These are phyloP conservation scores for Panicum miliaceum DNA, from an alignment of 176 grass and related monocot genomes.

Conservation along the genomic window DNA sequence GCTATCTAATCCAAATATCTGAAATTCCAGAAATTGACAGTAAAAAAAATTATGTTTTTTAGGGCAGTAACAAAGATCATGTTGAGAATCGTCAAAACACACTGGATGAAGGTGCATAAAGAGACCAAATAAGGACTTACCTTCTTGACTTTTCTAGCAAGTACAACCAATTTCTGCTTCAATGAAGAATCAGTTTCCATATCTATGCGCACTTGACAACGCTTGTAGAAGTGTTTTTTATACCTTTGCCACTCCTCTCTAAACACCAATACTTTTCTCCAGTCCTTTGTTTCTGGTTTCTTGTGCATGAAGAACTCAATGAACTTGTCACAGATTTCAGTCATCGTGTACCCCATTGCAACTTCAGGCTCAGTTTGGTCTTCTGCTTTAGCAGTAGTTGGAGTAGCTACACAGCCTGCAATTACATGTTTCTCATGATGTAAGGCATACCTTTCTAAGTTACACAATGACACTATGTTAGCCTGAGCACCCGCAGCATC, in stretches of 20 bases:
- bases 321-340: slow-evolving; percentile 81
- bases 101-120: slow-evolving; percentile 17
- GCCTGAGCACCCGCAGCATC: not conserved
- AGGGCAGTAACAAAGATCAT: not conserved
- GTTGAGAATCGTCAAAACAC: not conserved
- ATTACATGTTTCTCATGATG: slow-evolving; percentile 10
- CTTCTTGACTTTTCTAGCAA: slow-evolving; percentile 94
- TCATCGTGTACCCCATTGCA: slow-evolving; percentile 84
- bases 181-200: slow-evolving; percentile 55
- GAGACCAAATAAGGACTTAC: slow-evolving; percentile 46
- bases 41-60: not conserved
- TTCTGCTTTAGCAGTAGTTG: slow-evolving; percentile 41
- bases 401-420: slow-evolving; percentile 45
- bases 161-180: slow-evolving; percentile 79
- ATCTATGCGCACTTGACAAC: slow-evolving; percentile 52
- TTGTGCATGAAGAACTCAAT: slow-evolving; percentile 86
- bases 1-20: slow-evolving; percentile 9
- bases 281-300: slow-evolving; percentile 89
- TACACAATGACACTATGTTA: not conserved
- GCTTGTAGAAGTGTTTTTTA: slow-evolving; percentile 60
- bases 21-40: not conserved
- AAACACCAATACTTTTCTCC: slow-evolving; percentile 87
- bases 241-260: slow-evolving; percentile 96
- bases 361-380: slow-evolving; percentile 53
- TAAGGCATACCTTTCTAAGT: slow-evolving; percentile 2